These are phyloP conservation scores for Trichosporon coremiiforme DNA, from an alignment of 1,284 basidiomycete species.

Conservation along the genomic window DNA sequence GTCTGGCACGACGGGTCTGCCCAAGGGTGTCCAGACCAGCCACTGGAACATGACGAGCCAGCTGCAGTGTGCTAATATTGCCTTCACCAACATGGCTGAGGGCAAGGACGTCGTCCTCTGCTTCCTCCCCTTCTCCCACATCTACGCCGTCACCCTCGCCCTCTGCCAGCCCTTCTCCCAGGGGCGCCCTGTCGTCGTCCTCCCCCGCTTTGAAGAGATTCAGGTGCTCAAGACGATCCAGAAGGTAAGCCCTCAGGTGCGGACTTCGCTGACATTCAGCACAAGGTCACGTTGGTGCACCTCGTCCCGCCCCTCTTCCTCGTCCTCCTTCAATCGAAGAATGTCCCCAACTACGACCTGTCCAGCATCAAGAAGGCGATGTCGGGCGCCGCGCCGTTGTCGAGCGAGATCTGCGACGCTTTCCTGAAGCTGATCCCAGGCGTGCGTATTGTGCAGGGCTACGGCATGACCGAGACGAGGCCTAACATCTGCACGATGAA, in stretches of 20 bases:
- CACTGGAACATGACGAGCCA: slow-evolving; percentile 65
- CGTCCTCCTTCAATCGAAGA: slow-evolving; percentile 57
- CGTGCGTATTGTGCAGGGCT: slow-evolving; percentile 51
- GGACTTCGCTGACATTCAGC: slow-evolving; percentile 58
- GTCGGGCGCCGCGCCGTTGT: slow-evolving; percentile 81
- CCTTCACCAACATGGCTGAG: slow-evolving; percentile 11
- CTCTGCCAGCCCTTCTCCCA: slow-evolving; percentile 65
- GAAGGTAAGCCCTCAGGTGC: slow-evolving; percentile 61
- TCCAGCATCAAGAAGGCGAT: slow-evolving; percentile 65
- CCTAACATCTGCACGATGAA: slow-evolving; percentile 47
- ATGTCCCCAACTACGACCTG: slow-evolving; percentile 71
- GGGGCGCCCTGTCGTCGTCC: slow-evolving; percentile 67
- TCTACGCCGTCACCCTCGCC: slow-evolving; percentile 45
- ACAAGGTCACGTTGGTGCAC: slow-evolving; percentile 65
- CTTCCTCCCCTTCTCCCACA: slow-evolving; percentile 32
- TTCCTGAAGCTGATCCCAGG: slow-evolving; percentile 38
- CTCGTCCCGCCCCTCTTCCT: slow-evolving; percentile 86
- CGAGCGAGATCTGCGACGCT: slow-evolving; percentile 50
- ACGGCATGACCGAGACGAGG: slow-evolving; percentile 59
- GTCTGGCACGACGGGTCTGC: slow-evolving; percentile 62
- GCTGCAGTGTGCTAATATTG: slow-evolving; percentile 28
- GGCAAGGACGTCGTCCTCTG: slow-evolving; percentile 28
- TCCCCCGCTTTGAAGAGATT: slow-evolving; percentile 64
- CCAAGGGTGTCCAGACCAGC: slow-evolving; percentile 61
- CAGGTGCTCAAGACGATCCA: slow-evolving; percentile 70